Conservation (phyloP, 352 stramenopile genomes). For the Aphanomyces euteiches region DNA sequence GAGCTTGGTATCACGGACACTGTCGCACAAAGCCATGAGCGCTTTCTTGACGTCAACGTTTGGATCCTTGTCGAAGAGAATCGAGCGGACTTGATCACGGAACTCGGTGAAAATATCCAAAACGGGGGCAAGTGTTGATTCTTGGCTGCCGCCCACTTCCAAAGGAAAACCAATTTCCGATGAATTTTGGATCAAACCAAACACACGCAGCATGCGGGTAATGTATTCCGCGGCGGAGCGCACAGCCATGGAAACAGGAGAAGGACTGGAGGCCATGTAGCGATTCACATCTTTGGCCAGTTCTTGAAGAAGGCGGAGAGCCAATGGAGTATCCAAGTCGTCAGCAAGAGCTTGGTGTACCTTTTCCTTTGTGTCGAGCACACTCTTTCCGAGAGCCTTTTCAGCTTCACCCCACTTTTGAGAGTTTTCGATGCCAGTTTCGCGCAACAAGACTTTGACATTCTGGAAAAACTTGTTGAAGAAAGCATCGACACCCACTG, state of each 20-base stretch:
- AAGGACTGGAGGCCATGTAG: constrained; percentile 60
- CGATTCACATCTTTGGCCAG: constrained; percentile 84
- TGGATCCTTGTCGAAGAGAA: constrained; percentile 54
- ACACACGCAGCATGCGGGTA: constrained; percentile 79
- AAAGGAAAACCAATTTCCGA: constrained; percentile 81
- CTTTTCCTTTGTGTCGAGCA: constrained; percentile 74
- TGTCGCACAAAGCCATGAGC: constrained; percentile 82
- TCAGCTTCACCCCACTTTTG: constrained; percentile 78
- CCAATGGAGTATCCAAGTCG: constrained; percentile 88
- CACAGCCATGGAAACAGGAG: constrained; percentile 77
- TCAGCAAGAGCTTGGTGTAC: constrained; percentile 79
- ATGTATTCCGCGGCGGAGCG: constrained; percentile 84
- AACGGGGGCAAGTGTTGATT: constrained; percentile 78
- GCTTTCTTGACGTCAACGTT: constrained; percentile 43
- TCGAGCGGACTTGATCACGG: constrained; percentile 74
- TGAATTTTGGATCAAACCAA: constrained; percentile 69
- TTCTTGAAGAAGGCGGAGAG: constrained; percentile 60
- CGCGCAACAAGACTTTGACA: constrained; percentile 83
- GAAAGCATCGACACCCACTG: constrained; percentile 84
- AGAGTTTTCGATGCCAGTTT: constrained; percentile 68
- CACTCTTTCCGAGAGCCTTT: constrained; percentile 57
- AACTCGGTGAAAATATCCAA: constrained; percentile 89
- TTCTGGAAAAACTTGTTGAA: constrained; percentile 94
- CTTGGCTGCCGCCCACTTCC: constrained; percentile 51
- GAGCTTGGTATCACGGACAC: constrained; percentile 86